Conservation (phyloP, 495 filamentous ascomycete species). For the Podospora appendiculata region DNA sequence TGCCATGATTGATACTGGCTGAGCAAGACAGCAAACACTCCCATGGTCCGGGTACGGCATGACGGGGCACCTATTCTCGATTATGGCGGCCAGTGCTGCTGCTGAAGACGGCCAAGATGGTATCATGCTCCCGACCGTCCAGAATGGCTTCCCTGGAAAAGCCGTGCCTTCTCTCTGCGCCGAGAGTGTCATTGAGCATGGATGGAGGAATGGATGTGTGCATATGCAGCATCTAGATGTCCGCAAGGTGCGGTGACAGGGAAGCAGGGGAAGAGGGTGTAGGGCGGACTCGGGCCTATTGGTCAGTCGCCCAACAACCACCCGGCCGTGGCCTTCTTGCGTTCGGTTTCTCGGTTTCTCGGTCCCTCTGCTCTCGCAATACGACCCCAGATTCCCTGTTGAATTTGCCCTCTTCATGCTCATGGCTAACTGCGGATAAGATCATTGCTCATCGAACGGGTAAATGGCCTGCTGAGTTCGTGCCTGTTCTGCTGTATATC, state of each 20-base stretch:
- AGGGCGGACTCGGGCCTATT: conserved; percentile 12
- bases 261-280: conserved; percentile 15
- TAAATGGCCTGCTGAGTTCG: not conserved
- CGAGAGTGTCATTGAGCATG: conserved; percentile 8
- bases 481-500: not conserved
- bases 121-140: conserved; percentile 11
- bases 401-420: no score
- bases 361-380: not conserved
- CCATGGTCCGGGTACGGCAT: not conserved
- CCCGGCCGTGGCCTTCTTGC: not conserved
- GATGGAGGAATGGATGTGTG: conserved; percentile 7
- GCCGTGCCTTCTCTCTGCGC: conserved; percentile 7
- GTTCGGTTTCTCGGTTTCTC: not conserved
- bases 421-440: no score
- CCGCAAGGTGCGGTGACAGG: conserved; percentile 12
- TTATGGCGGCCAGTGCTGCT: no score
- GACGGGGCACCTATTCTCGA: not conserved
- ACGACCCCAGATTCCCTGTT: not conserved
- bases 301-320: conserved; percentile 6
- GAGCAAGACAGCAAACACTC: not conserved
- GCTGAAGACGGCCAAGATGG: no score
- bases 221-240: conserved; percentile 17
- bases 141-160: conserved; percentile 2
- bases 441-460: no score
- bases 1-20: not conserved